Base-by-base conservation (phyloP, 306 rosid genomes). In the Citrullus amarus region DNA sequence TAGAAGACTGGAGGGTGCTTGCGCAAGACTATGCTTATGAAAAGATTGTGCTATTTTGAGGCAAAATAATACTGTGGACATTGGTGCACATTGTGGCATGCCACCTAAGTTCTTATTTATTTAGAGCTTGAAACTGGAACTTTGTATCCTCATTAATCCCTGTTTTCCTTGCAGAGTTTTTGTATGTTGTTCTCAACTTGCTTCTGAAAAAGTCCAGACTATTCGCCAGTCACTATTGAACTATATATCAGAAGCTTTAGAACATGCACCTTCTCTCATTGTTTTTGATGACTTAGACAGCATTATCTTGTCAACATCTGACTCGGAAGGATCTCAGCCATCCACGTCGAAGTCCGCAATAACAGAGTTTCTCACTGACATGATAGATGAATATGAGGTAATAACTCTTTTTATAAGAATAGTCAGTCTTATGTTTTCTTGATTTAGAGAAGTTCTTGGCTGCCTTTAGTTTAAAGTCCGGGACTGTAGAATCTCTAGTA, bases 351-450 rank as follows among this genome's bases (percentile, higher is more conserved):
- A 83, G 80, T 78, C 88, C 85, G 96, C 94, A 72, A 91, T 94
- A 11, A 32, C 89, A 22, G 90, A 88, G 82, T 89, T 87, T 90
- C 88, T 94, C 63, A 85, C 72, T 36, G 96, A 94, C 81, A 80
- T 94, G 80, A 82, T 94, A 58, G 98, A 94, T 88, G 98, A 92
- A 87, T 91, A 87, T 83, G 87, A 86, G 91, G 98, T 94, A 51
- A 79, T 70, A 84, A 78, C 30, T 65, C 54, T n/a, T 48, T 60
- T 65, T 68, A 72, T 28, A 32, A 32, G 36, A 32, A 32, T 32
- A 32, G 36, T 32, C 4, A 32, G 36, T 32, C 36, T 32, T 32
- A 32, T 44, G 48, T 44, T 8, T 44, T 44, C 9, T 44, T 44
- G 48, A 44, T 44, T 44, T 44, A 48, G 17, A 16, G 38, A 25